Base-by-base conservation (phyloP, 1,284 basidiomycete species). In the Ustilago cynodontis region DNA sequence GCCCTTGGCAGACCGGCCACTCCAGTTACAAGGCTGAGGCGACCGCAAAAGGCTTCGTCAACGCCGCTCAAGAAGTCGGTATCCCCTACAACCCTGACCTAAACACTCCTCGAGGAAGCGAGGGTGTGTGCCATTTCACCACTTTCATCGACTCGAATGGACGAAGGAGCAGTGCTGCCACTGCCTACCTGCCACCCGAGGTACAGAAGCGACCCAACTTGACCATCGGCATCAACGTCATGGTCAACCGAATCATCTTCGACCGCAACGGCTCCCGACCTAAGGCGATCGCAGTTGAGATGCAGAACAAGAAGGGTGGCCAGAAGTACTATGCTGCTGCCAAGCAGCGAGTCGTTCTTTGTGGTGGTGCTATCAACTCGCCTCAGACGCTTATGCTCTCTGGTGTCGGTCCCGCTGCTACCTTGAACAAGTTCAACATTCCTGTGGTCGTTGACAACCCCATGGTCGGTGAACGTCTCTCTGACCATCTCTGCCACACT, bases 361-460 rank as follows among this genome's bases (percentile, higher is more conserved):
- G 66, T 47, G 82, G 71, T 26, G 82, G 82, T 26, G 64, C 78
- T 6, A 71, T 82, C 76, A 79, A 79, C 45, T 75, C 81, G 29
- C 88, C 89, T 11, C 88, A 93, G 88, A 89, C 93, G 45, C 88
- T 94, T 14, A 88, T 92, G 88, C 88, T 92, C 35, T 91, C 91
- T 18, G 92, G 92, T 5, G 84, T 92, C 24, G 92, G 92, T 0
- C 77, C 75, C 10, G 51, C 49, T 9, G 59, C 57, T 6, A 67
- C 59, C 31, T 71, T 83, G 37, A 56, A 65, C n/a, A 76, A 73
- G 59, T 57, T 64, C 55, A 62, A 62, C 53, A 82, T 79, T 35
- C 59, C 69, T 11, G 70, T 73, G 39, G 60, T 78, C 18, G 58
- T 73, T 20, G 70, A 78, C 53, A 72, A 71, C n/a, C 55, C 57